These are phyloP conservation scores for Oryza officinalis DNA, from an alignment of 176 grass and related monocot species.

Conservation along the genomic window DNA sequence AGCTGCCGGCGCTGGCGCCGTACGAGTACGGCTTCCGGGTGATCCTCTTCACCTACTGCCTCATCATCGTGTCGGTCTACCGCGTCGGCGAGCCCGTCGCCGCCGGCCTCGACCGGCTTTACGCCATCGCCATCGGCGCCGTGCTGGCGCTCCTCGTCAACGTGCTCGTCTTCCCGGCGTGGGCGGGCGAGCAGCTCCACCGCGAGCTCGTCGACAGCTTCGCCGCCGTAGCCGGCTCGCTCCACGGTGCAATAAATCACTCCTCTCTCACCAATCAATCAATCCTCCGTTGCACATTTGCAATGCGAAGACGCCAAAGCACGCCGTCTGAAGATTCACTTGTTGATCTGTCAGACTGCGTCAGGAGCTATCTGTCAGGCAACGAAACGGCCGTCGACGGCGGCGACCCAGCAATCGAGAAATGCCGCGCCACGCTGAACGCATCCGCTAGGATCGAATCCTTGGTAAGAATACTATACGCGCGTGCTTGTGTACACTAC, in stretches of 20 bases:
- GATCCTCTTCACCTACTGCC: conserved; percentile 64
- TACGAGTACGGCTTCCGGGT: conserved; percentile 62
- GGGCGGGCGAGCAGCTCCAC: conserved; percentile 72
- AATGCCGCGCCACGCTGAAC: conserved; percentile 46
- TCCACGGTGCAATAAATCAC: conserved; percentile 41
- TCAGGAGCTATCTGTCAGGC: conserved; percentile 43
- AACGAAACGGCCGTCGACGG: conserved; percentile 6
- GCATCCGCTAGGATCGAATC: conserved; percentile 58
- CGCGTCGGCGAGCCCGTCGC: conserved; percentile 30
- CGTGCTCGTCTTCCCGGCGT: conserved; percentile 52
- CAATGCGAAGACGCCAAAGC: background rate
- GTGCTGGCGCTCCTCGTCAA: conserved; percentile 46
- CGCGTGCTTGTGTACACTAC: too few species aligned
- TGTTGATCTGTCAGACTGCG: conserved; percentile 41
- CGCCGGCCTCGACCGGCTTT: conserved; percentile 46
- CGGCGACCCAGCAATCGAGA: conserved; percentile 30
- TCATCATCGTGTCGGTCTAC: conserved; percentile 54
- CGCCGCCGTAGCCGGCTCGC: conserved; percentile 43
- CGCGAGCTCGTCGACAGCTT: conserved; percentile 56
- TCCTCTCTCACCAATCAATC: background rate
- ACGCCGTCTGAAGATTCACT: background rate
- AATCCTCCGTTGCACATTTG: background rate
- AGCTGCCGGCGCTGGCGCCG: conserved; percentile 42
- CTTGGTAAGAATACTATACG: conserved; percentile 15
- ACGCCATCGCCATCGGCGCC: conserved; percentile 53